Conservation (phyloP, 352 stramenopile genomes). For the Phytophthora hibernalis region DNA sequence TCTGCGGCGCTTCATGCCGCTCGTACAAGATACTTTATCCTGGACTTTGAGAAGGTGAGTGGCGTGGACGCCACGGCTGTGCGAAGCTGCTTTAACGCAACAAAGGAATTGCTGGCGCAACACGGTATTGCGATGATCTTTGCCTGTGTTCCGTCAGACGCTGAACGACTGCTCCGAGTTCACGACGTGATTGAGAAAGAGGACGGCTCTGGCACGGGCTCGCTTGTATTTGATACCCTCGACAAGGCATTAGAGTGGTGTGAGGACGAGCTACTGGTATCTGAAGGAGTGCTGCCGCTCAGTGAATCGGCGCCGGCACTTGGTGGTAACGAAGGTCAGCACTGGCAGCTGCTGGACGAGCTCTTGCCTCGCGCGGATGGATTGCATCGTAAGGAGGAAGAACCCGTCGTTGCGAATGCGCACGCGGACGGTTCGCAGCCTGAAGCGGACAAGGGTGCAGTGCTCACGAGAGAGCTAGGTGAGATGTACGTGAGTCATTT, state of each 20-base stretch:
- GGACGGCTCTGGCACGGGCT: constrained; percentile 55
- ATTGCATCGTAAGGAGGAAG: constrained; percentile 24
- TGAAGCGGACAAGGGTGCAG: constrained; percentile 11
- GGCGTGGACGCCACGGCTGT: constrained; percentile 91
- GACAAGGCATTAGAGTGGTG: constrained; percentile 89
- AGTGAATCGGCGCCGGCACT: constrained; percentile 57
- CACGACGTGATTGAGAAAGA: constrained; percentile 83
- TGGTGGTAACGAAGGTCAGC: constrained; percentile 41
- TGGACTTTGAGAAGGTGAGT: constrained; percentile 90
- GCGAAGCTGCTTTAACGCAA: constrained; percentile 88
- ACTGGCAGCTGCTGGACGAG: constrained; percentile 69
- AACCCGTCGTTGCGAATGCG: constrained; percentile 1
- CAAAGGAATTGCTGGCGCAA: constrained; percentile 80
- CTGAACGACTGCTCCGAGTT: constrained; percentile 78
- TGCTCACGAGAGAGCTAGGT: constrained; percentile 69
- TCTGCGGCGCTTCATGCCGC: constrained; percentile 59
- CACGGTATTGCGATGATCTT: constrained; percentile 85
- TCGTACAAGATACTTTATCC: constrained; percentile 87
- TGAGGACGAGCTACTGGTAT: constrained; percentile 85
- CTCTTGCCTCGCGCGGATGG: constrained; percentile 52
- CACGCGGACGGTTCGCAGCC: neutral
- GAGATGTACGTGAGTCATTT: constrained; percentile 74
- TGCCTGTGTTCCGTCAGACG: constrained; percentile 66
- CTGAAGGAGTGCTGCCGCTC: constrained; percentile 69
- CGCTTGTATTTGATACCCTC: constrained; percentile 85